Evolutionary conservation across 2,329 filamentous ascomycete genomes (phyloP), one percentile per base, ranked within the genome.

Genomic region (Penicillium sp.): DNA sequence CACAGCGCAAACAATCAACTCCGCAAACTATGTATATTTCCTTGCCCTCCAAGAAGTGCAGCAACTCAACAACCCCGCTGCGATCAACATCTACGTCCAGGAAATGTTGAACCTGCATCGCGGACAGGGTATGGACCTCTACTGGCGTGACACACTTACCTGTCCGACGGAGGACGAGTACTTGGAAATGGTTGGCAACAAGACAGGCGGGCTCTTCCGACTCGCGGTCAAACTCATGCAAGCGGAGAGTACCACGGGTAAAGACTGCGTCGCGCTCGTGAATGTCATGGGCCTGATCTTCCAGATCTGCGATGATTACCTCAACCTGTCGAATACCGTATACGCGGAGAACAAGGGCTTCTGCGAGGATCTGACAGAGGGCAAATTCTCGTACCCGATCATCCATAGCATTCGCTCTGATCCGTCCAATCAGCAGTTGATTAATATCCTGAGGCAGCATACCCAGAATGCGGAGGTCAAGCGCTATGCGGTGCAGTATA

Each of bases 321-420:
- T 90, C 70, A 97, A 97, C 69, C 82, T 99, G 36, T 81, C 79
- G 27, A 69, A 64, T 46, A 75, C 74, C n/a, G 78, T 84, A 63
- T 96, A 96, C 76, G 84, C 84, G 31, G 77, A 86, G 56, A 92
- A 95, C 71, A 97, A 97, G 75, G 93, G 92, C 41, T 81, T 95
- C 60, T 95, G 89, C 70, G 92, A 97, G 75, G 93, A 97, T 71
- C 74, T 97, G 61, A 96, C 90, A 1, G 93, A 97, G 74, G 92
- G 92, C 56, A 97, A 97, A 77, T 96, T 96, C 75, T 92, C 87
- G 22, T 96, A 96, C 68, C 90, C 91, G 34, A 85, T 97, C 63
- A 95, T 97, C 63, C 92, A 97, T 74, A 87, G 87, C 68, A 95
- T 97, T 60, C 87, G 69, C 54, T 74, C 86, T 52, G 81, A 90